Evolutionary conservation across 2,329 filamentous ascomycete genomes (phyloP), one percentile per base, ranked within the genome.

Genomic region (Alternaria alternata): DNA sequence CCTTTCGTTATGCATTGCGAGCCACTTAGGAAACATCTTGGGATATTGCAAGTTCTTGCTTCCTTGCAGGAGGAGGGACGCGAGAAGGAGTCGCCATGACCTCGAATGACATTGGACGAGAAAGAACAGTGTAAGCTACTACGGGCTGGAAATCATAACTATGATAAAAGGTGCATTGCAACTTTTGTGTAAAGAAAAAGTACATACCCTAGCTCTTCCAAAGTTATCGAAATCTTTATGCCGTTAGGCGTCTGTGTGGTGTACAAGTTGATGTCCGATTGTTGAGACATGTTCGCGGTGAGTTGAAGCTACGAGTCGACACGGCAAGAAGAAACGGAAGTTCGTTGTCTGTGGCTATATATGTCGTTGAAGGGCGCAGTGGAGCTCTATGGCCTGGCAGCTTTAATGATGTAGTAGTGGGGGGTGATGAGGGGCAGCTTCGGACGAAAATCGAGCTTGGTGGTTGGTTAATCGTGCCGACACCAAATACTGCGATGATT

Each of bases 221-320:
- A 82, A 9, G 92, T 85, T 66, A 97, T 96, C 57, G 91, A 93
- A 63, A 92, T 87, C 79, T 96, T 97, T 84, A 95, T 91, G 65
- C 93, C 93, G 80, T 97, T 97, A 46, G 94, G 92, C 52, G 94
- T 97, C 73, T 89, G 86, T 12, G 86, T 85, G 12, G 93, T 96
- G 82, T 95, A 96, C 30, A 96, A 87, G 43, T 89, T 90, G 71
- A 96, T 93, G 68, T 91, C 84, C 6, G 90, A 83, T 49, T 70
- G 65, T 54, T 71, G 62, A 30, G 72, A 69, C 30, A 74, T 62
- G 68, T 72, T 72, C 49, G 52, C 42, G 39, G 9, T 49, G 30
- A 22, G 14, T 38, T n/a, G n/a, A 36, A 44, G 44, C 7, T 12
- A 18, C 42, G 11, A 20, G 39, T 49, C 7, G 48, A 5, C 16